phyloP scores from a whole-genome alignment of 2,329 filamentous ascomycete genomes.

The Celoporthe dispersa region DNA sequence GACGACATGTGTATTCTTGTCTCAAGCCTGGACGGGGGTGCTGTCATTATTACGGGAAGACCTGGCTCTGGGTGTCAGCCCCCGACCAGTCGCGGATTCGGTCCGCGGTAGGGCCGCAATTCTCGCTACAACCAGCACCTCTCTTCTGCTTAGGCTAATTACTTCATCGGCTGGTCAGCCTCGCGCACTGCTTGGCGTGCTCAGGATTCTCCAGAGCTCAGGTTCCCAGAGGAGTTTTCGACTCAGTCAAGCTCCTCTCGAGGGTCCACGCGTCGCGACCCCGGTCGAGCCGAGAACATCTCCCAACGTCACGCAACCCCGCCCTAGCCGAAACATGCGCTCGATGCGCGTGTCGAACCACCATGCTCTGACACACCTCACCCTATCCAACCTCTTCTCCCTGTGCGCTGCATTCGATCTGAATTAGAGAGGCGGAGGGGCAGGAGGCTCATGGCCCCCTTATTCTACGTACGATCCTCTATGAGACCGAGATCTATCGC shows the following conservation, averaged over 20 bases:
- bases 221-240: not conserved
- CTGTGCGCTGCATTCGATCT: not conserved
- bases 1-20: not conserved
- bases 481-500: constrained; percentile 6
- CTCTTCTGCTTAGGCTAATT: not conserved
- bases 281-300: constrained; percentile 21
- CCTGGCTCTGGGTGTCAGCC: not conserved
- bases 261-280: constrained; percentile 6
- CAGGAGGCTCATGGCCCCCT: not conserved
- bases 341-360: constrained; percentile 25
- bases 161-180: constrained; percentile 11
- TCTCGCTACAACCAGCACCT: constrained; percentile 25
- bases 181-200: constrained; percentile 23
- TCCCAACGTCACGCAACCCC: constrained; percentile 24
- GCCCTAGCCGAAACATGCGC: constrained; percentile 25
- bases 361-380: constrained; percentile 18
- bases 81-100: constrained; percentile 16
- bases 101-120: constrained; percentile 24
- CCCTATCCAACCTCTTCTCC: constrained; percentile 15
- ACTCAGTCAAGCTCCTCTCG: constrained; percentile 7
- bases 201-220: constrained; percentile 14
- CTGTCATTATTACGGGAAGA: not conserved
- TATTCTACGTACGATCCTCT: not conserved
- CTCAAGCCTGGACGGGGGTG: no score
- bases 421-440: not conserved